These are phyloP conservation scores for Pichia exigua DNA, from an alignment of 805 yeast genomes.

Conservation along the genomic window DNA sequence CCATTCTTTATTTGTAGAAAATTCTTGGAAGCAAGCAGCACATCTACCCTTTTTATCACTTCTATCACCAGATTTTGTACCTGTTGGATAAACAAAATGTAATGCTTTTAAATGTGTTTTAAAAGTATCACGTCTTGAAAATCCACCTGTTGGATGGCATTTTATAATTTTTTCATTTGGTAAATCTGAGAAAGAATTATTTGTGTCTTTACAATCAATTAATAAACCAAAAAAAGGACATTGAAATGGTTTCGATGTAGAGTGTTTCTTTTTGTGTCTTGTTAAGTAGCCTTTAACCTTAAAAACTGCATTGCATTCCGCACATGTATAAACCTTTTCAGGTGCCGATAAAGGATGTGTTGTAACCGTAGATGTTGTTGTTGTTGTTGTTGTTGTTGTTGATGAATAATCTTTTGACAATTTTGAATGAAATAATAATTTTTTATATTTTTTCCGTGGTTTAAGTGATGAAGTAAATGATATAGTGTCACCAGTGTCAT, in stretches of 20 bases:
- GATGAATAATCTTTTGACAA: neutral
- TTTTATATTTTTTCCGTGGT: neutral
- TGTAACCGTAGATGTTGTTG: neutral
- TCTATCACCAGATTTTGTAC: constrained; percentile 41
- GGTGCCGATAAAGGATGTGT: neutral
- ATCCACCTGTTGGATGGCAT: constrained; percentile 53
- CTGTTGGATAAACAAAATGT: constrained; percentile 51
- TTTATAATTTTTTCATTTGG: constrained; percentile 21
- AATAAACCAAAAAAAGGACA: constrained; percentile 41
- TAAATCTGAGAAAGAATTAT: neutral
- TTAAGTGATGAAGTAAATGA: neutral
- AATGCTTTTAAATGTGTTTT: constrained; percentile 50
- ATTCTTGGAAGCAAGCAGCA: constrained; percentile 46
- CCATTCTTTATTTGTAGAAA: constrained; percentile 44
- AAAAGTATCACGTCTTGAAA: constrained; percentile 52
- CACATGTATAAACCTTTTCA: constrained; percentile 32
- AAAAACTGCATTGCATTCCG: constrained; percentile 41
- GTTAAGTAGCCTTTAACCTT: constrained; percentile 48
- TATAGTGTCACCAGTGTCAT: neutral
- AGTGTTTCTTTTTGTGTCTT: constrained; percentile 48
- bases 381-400: neutral
- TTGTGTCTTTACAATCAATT: neutral
- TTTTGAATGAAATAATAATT: neutral
- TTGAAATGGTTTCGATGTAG: constrained; percentile 40
- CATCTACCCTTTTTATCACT: constrained; percentile 39